Base-by-base conservation (phyloP, 1,284 basidiomycete species). In the Cutaneotrichosporon mucoides region DNA sequence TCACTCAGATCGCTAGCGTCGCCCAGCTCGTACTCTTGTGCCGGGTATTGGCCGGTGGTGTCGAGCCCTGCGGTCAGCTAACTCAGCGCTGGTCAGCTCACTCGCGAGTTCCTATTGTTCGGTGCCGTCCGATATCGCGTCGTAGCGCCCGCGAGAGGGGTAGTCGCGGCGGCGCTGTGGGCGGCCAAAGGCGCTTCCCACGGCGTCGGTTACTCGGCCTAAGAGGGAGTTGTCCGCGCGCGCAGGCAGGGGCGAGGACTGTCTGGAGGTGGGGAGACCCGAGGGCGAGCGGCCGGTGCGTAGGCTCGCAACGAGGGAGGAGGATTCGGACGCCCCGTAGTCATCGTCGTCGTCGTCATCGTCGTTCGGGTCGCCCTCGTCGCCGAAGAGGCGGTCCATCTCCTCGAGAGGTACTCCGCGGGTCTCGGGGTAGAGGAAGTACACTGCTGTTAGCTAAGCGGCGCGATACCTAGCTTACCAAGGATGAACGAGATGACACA, bases 401-500 rank as follows among this genome's bases (percentile, higher is more conserved):
- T 82, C 81, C 61, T 84, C 81, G 24, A 84, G 70, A 1, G 81
- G 79, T 5, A 83, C 81, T 36, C 82, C 81, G 49, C 78, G 74
- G 0, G 83, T 83, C 63, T 83, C 82, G 24, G 81, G 81, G 61
- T 81, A 82, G n/a, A 79, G 57, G 64, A 75, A 75, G 63, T 71
- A 75, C 24, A 75, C 73, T 63, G 51, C 10, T 5, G 36, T 51
- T 58, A 62, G 53, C 52, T 40, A n/a, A 47, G 12, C 4, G 2
- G 6, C 7, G 13, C 10, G 34, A n/a, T 13, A 2, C 11, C 12
- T 11, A 9, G 62, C 58, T 61, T 41, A 69, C 68, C 88, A 35
- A 93, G 79, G 42, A 93, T 81, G 71, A 96, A 93, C 67, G 90
- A 92, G 72, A 88, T 86, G 12, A 85, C 84, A 75, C 93, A 94